Percentiles rank a stretch among this genome's conserved stretches.
Conservation (phyloP, 352 stramenopile genomes). For the Phytophthora pini region DNA sequence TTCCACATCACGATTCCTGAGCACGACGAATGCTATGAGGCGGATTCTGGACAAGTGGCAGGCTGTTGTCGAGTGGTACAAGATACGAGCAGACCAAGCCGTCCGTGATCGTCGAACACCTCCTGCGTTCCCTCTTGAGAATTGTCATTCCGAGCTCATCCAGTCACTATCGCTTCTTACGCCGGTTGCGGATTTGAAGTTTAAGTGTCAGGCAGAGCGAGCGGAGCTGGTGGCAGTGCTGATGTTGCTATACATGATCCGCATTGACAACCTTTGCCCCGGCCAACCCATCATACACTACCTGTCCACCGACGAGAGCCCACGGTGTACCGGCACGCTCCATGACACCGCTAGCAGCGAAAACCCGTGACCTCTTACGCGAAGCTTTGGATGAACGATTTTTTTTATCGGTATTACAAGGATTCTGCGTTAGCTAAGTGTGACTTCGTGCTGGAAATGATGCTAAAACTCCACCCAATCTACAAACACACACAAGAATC, state of each 20-base stretch:
- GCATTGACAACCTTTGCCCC: neutral
- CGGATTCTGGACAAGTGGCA: constrained; percentile 13
- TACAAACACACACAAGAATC: constrained; percentile 14
- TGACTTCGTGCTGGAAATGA: constrained; percentile 20
- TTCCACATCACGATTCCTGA: constrained; percentile 21
- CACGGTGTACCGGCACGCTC: constrained; percentile 15
- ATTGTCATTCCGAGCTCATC: constrained; percentile 3
- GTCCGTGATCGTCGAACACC: neutral
- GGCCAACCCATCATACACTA: constrained; percentile 21
- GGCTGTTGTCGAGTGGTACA: constrained; percentile 13
- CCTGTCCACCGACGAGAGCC: constrained; percentile 18
- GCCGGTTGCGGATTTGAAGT: constrained; percentile 2
- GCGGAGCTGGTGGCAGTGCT: neutral
- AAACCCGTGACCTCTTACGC: constrained; percentile 8
- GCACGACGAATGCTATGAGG: constrained; percentile 12
- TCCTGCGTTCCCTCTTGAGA: constrained; percentile 4
- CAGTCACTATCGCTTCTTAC: constrained; percentile 6
- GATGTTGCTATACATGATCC: neutral
- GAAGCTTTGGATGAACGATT: constrained; percentile 15
- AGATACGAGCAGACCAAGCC: constrained; percentile 4
- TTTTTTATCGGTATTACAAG: constrained; percentile 15
- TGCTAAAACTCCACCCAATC: constrained; percentile 15
- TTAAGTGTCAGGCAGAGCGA: neutral
- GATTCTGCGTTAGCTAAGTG: constrained; percentile 5
- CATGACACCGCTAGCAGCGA: constrained; percentile 8